Conservation (phyloP, 768 basidiomycete genomes). For the Serendipita sp. region DNA sequence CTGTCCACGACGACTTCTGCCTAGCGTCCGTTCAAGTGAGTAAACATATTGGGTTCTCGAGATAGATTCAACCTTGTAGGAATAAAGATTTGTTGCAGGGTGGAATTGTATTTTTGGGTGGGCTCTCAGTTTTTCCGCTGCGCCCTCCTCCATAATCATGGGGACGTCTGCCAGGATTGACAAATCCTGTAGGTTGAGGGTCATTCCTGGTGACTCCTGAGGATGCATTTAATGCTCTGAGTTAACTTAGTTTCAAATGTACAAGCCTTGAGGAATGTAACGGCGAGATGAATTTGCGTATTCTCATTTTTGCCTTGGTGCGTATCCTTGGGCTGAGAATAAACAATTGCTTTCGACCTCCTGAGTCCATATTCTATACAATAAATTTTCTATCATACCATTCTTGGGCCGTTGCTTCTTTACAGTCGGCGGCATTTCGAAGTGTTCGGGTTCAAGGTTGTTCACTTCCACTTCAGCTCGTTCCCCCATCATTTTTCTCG, state of each 20-base stretch:
- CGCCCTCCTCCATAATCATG: conserved; percentile 47
- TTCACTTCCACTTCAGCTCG: background rate
- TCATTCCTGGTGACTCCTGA: conserved; percentile 35
- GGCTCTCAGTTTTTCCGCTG: conserved; percentile 64
- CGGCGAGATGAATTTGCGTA: conserved; percentile 74
- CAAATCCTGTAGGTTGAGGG: conserved; percentile 77
- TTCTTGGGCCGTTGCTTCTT: background rate
- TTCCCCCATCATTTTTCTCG: no score
- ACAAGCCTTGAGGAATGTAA: conserved; percentile 61
- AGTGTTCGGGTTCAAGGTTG: background rate
- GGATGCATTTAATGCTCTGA: conserved; percentile 13
- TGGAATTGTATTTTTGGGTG: conserved; percentile 72
- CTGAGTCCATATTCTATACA: background rate
- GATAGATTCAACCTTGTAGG: conserved; percentile 52
- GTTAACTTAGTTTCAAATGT: background rate
- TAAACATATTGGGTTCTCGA: background rate
- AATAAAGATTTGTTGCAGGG: conserved; percentile 68
- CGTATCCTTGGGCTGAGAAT: conserved; percentile 77
- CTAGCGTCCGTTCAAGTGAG: background rate
- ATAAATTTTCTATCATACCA: background rate
- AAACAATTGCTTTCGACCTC: conserved; percentile 43
- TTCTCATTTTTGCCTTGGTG: conserved; percentile 68
- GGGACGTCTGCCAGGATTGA: conserved; percentile 68
- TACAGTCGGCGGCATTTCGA: background rate
- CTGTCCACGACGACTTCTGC: conserved; percentile 51